A percentile compares a stretch with the other conserved stretches of the same genome.
Conservation (phyloP, 257 asterid genomes). For the Linaria vulgaris region DNA sequence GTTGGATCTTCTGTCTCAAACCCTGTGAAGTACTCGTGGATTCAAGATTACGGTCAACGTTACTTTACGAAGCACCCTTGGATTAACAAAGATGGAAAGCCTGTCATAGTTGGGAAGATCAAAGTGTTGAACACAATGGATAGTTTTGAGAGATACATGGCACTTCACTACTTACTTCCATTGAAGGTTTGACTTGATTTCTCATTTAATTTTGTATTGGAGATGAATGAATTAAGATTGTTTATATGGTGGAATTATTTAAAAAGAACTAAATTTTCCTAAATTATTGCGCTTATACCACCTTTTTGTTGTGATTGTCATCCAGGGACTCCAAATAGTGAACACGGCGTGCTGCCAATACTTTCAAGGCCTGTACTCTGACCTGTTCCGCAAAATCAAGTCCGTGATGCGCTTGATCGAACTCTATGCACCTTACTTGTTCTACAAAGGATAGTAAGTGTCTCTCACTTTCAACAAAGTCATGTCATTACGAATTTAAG, state of each 20-base stretch:
- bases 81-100: constrained; percentile 68
- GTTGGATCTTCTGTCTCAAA: constrained; percentile 75
- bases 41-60: constrained; percentile 50
- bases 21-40: constrained; percentile 39
- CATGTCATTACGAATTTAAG: not conserved
- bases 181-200: constrained; percentile 53
- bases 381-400: constrained; percentile 54
- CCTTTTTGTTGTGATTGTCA: not conserved
- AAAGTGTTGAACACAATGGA: constrained; percentile 56
- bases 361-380: constrained; percentile 48
- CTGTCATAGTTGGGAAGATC: constrained; percentile 63
- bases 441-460: constrained; percentile 85
- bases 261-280: not conserved
- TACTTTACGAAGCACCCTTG: constrained; percentile 74
- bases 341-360: constrained; percentile 67
- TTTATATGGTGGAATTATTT: too few relatives aligned
- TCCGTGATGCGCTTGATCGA: constrained; percentile 58
- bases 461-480: not conserved
- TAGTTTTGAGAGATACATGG: constrained; percentile 58
- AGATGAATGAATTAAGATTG: too few relatives aligned
- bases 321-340: constrained; percentile 62
- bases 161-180: constrained; percentile 68
- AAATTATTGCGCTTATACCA: not conserved
- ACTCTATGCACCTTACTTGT: constrained; percentile 77
- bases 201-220: too few relatives aligned